phyloP scores from a whole-genome alignment of 176 grass and related monocot species.

The Triticum urartu region DNA sequence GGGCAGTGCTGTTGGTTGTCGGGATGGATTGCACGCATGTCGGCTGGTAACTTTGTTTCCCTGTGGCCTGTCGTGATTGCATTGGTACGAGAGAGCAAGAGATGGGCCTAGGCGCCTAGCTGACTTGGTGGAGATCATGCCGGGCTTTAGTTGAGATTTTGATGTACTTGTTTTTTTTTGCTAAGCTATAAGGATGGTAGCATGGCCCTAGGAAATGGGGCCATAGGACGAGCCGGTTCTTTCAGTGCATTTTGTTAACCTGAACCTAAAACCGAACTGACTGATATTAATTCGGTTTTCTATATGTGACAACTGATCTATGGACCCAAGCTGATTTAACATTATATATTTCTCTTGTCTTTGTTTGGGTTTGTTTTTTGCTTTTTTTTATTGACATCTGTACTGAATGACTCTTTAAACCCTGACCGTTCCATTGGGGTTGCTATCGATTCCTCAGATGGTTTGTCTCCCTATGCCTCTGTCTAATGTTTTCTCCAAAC shows the following conservation, averaged over 20 bases:
- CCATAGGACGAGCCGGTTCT: background rate
- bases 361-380: background rate
- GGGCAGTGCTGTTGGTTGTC: background rate
- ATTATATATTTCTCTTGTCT: background rate
- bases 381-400: background rate
- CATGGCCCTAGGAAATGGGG: background rate
- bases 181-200: background rate
- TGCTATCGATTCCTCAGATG: background rate
- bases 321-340: background rate
- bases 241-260: background rate
- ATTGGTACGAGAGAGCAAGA: too few species aligned
- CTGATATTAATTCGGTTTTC: background rate
- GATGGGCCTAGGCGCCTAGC: too few species aligned
- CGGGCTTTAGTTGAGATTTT: background rate
- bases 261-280: background rate
- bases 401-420: background rate
- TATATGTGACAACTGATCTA: background rate
- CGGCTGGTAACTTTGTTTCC: background rate
- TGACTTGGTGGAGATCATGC: background rate
- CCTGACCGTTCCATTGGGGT: background rate
- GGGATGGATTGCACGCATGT: background rate
- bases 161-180: background rate
- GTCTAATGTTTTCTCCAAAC: constrained; percentile 2
- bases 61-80: too few species aligned
- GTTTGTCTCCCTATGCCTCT: background rate